Evolutionary conservation across 208 protist genomes (phyloP).

Genomic region (Porcisia hertigi): DNA sequence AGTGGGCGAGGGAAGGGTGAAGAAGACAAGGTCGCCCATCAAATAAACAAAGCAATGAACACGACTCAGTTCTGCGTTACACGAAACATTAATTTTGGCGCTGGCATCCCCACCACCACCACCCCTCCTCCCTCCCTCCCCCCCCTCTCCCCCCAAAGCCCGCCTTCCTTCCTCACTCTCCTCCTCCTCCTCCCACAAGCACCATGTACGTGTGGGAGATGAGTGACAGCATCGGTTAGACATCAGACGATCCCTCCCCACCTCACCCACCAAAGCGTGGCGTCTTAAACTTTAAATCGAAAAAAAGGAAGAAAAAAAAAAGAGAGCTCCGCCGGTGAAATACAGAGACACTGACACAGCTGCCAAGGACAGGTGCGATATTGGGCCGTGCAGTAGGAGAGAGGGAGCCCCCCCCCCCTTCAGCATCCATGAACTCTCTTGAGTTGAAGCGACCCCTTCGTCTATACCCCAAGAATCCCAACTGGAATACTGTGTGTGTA

Average conservation of each 20-base stretch:
- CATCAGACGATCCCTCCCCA: no score
- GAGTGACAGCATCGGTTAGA: background rate
- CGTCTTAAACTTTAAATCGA: slow-evolving; percentile 1
- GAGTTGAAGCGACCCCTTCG: background rate
- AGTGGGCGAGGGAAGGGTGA: background rate
- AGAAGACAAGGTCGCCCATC: no score
- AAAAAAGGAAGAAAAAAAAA: background rate
- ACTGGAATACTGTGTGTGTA: background rate
- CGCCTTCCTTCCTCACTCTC: background rate
- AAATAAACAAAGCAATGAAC: background rate
- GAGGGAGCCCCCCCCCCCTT: background rate
- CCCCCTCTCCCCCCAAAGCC: background rate
- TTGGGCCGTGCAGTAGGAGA: background rate
- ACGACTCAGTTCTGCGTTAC: background rate
- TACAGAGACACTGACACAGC: background rate
- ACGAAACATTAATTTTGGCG: slow-evolving; percentile 1
- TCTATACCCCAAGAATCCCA: background rate
- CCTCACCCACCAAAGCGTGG: background rate
- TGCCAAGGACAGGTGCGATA: background rate
- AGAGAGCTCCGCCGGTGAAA: background rate
- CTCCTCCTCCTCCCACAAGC: background rate
- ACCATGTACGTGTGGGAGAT: background rate
- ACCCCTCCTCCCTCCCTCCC: background rate
- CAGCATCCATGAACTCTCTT: background rate
- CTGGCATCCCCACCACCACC: background rate